Percentiles rank a stretch among this genome's conserved stretches.
Evolutionary conservation across 129 eudicot genomes (phyloP).

Genomic region (Smallanthus sonchifolius): DNA sequence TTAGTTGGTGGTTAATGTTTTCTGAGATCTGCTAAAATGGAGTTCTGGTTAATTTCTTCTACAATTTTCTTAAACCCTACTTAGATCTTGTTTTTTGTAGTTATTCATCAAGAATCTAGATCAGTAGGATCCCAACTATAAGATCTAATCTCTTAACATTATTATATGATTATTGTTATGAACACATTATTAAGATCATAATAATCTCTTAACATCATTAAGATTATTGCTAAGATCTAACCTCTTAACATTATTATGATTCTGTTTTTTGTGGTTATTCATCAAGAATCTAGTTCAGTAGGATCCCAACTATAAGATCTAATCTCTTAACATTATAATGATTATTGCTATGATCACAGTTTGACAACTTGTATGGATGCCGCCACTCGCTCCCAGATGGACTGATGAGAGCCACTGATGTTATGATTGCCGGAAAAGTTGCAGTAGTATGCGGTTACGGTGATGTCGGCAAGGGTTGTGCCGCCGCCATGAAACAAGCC

Average conservation of each 20-base stretch:
- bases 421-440: slow-evolving; percentile 48
- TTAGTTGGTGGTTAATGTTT: no score
- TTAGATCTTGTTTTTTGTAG: not conserved
- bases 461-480: slow-evolving; percentile 48
- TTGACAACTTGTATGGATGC: slow-evolving; percentile 47
- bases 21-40: no score
- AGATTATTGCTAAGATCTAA: no score
- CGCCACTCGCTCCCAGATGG: slow-evolving; percentile 59
- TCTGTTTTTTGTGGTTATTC: not conserved
- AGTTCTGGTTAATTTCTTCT: no score
- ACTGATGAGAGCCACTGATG: slow-evolving; percentile 52
- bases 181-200: no score
- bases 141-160: not conserved
- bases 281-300: not conserved
- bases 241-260: no score
- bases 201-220: no score
- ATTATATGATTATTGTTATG: no score
- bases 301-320: not conserved
- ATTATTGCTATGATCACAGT: slow-evolving; percentile 18
- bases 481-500: slow-evolving; percentile 49
- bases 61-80: not conserved
- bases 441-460: slow-evolving; percentile 43
- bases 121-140: not conserved
- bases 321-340: not conserved
- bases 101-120: not conserved